phyloP scores from a whole-genome alignment of 192 early-diverging fungal species.

The Jimgerdemannia flammicorona region DNA sequence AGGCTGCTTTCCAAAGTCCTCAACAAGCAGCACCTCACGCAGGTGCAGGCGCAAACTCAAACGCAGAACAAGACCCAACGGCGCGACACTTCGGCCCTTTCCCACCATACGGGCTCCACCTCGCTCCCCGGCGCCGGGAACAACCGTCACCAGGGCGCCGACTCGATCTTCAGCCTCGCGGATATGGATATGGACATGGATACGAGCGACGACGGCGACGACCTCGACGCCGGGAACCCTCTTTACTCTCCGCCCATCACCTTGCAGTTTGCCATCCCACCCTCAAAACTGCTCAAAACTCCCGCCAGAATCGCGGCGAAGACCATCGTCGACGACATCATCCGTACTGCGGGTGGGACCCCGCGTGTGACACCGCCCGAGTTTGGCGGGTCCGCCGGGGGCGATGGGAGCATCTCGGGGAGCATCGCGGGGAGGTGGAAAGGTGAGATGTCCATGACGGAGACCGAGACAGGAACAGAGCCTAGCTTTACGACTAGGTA shows the following conservation, averaged over 20 bases:
- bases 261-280: slow-evolving; percentile 25
- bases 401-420: no score
- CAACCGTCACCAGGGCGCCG: not conserved
- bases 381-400: not conserved
- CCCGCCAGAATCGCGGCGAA: slow-evolving; percentile 27
- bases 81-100: not conserved
- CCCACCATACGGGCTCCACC: not conserved
- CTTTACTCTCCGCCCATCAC: slow-evolving; percentile 27
- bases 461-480: slow-evolving; percentile 1
- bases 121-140: not conserved
- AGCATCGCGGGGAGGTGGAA: no score
- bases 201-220: not conserved
- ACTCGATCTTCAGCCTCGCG: not conserved
- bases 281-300: slow-evolving; percentile 18
- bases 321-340: slow-evolving; percentile 24
- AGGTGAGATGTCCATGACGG: slow-evolving; percentile 3
- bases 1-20: slow-evolving; percentile 4
- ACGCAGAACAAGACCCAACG: not conserved
- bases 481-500: slow-evolving; percentile 4
- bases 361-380: not conserved
- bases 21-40: slow-evolving; percentile 7
- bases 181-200: not conserved
- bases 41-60: not conserved
- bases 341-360: slow-evolving; percentile 8
- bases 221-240: not conserved